Evolutionary conservation across 2,329 filamentous ascomycete species (phyloP).

Genomic region (Ceratocystis huliohia): DNA sequence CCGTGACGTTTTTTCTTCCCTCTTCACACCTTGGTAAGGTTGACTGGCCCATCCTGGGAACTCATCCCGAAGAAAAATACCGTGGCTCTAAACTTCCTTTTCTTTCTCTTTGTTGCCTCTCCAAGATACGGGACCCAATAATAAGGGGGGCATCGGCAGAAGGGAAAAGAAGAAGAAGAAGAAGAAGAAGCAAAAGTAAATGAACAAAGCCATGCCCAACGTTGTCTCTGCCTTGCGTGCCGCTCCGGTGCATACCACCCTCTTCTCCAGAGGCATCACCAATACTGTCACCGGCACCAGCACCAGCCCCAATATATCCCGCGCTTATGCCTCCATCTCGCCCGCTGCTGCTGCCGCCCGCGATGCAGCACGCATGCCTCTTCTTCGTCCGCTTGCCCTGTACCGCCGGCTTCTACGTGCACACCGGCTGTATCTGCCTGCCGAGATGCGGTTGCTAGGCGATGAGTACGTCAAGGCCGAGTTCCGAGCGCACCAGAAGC

Average conservation of each 20-base stretch:
- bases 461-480: slow-evolving; percentile 90
- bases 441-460: slow-evolving; percentile 66
- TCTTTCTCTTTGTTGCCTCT: background rate
- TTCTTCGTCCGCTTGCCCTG: slow-evolving; percentile 76
- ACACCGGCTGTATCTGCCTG: slow-evolving; percentile 65
- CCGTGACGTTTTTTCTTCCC: background rate
- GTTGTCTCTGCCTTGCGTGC: background rate
- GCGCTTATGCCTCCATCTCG: slow-evolving; percentile 6
- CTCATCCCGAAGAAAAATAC: background rate
- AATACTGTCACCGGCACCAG: background rate
- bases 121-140: background rate
- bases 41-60: background rate
- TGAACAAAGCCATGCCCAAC: background rate
- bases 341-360: slow-evolving; percentile 24
- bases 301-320: background rate
- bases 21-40: background rate
- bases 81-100: too few species aligned
- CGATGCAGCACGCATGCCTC: slow-evolving; percentile 41
- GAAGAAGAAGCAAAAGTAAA: background rate
- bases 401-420: slow-evolving; percentile 79
- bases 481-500: slow-evolving; percentile 68
- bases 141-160: background rate
- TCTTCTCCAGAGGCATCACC: background rate
- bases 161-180: background rate
- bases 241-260: slow-evolving; percentile 4